Base-by-base conservation (phyloP, 192 early-diverging fungal species). In the Gaertneriomyces sp. region DNA sequence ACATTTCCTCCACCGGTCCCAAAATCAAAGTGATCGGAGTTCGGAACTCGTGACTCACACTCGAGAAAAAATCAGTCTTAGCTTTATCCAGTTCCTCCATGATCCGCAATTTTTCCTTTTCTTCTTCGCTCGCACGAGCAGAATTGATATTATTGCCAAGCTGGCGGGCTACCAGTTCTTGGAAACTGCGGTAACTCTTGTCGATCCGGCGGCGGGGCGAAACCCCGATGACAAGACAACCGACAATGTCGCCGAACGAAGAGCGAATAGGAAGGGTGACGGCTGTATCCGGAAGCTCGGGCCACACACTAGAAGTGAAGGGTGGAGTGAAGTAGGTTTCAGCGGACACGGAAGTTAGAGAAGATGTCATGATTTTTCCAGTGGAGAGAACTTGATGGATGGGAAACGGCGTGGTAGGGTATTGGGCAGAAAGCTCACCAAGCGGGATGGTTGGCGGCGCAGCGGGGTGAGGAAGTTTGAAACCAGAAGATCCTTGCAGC, bases 1-100 rank as follows among this genome's bases (percentile, higher is more conserved):
- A 43, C 58, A 60, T 16, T 5, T 60, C 38, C 5, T 56, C 81
- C 8, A 82, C 53, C 4, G 80, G 80, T 5, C 77, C 73, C 12
- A 85, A 58, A 66, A 85, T 85, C 14, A 85, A 47, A 5, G 80
- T 82, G 16, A 85, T 54, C 0, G 84, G 84, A 1, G 80, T 86
- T 46, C 64, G 8, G 9, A 73, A 44, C 46, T 68, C 64, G 40
- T 72, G 70, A 19, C 61, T 61, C 45, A 77, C 69, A 7, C 67
- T 66, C 7, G 53, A 66, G 55, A 42, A 53, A 62, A 63, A 64
- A 3, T 50, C 39, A 1, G 59, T 61, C 1, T 60, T 60, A n/a
- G 58, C 67, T 19, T 46, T 39, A 20, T 62, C 65, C n/a, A 67
- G 51, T 8, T 41, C 42, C 16, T n/a, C 67, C 20, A 69, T 10